These are phyloP conservation scores for Parsonsia alboflavescens DNA, from an alignment of 257 asterid species.

Conservation along the genomic window DNA sequence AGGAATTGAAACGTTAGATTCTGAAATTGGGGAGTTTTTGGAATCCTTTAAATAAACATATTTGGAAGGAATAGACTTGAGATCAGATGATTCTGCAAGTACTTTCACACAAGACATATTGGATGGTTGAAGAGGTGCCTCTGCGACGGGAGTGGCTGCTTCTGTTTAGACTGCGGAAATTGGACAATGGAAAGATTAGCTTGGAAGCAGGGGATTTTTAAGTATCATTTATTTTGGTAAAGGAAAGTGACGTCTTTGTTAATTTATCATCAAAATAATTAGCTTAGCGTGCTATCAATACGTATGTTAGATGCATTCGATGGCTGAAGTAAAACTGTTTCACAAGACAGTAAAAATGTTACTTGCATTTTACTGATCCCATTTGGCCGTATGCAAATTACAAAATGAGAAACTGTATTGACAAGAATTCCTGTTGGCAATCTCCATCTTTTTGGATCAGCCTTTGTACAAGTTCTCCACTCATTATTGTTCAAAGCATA, in stretches of 20 bases:
- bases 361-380: not conserved
- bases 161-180: no score
- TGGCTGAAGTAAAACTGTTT: not conserved
- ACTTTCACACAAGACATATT: slow-evolving; percentile 13
- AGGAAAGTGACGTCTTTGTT: no score
- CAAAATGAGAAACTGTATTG: not conserved
- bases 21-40: slow-evolving; percentile 10
- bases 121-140: not conserved
- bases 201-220: not conserved
- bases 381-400: not conserved
- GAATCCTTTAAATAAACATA: slow-evolving; percentile 8
- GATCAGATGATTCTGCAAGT: slow-evolving; percentile 21
- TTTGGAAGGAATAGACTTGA: slow-evolving; percentile 18
- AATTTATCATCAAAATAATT: not conserved
- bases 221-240: not conserved
- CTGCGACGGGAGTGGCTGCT: no score
- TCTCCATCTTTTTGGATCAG: slow-evolving; percentile 9
- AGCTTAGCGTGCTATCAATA: no score
- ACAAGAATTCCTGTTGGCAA: not conserved
- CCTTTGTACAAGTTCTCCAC: not conserved
- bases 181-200: not conserved
- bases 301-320: not conserved
- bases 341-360: not conserved
- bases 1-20: slow-evolving; percentile 30
- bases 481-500: slow-evolving; percentile 4